Base-by-base conservation (phyloP, 106 monocot species). In the Dioscorea dumetorum region DNA sequence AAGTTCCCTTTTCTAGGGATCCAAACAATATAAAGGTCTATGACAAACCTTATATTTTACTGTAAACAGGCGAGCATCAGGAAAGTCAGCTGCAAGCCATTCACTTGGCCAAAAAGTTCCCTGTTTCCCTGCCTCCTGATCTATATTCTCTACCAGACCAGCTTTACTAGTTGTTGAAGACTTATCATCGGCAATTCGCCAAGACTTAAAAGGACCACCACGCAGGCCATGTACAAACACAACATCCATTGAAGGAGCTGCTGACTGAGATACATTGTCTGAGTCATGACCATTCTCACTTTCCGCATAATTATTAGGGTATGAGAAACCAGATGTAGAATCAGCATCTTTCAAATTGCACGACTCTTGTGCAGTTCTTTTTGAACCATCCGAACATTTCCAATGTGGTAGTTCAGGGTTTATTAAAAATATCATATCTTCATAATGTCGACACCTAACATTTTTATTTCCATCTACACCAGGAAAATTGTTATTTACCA, bases 61-160 rank as follows among this genome's bases (percentile, higher is more conserved):
- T 41, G 84, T 85, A 58, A 87, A 90, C 4, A 99, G 62, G 28
- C 90, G 86, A 49, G 87, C 93, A 50, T 85, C 66, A 61, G 99
- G 90, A 70, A 99, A 81, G 81, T 99, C 99, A 77, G 77, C 58
- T 24, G 99, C 62, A 66, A 99, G 83, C 99, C 99, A 99, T 71
- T 99, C 99, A 50, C 80, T 75, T 67, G 99, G 99, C 99, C 99
- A 99, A 66, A 82, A 99, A 60, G 99, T 99, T 60, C 93, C 99
- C 74, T 87, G 64, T 73, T 90, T 93, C 49, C 99, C 99, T 61
- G 99, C 89, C 62, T 99, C 99, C 61, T 87, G 85, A 79, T 99
- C 99, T 70, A 99, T 99, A 49, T 73, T 87, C 75, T 99, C 99
- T 53, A 99, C 81, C 62, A 99, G 68, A 32, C 99, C 93, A 79